Percentiles rank a stretch among this genome's conserved stretches.
Evolutionary conservation across 78 protist species (phyloP).

Genomic region (Parvularia atlantis): DNA sequence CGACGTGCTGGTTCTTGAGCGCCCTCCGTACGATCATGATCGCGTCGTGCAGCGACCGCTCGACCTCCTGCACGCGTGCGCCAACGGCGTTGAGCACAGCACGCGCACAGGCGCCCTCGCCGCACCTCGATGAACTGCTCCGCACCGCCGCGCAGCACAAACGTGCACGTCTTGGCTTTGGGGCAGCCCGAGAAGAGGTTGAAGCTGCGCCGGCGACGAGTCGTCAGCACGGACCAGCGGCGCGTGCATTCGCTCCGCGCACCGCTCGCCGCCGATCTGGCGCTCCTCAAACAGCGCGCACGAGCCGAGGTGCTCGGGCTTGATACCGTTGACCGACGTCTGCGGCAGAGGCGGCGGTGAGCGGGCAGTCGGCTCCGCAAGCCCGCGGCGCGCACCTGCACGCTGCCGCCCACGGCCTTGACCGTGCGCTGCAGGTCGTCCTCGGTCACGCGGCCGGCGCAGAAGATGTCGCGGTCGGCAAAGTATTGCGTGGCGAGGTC

Average conservation of each 20-base stretch:
- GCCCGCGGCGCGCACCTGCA: too few species aligned
- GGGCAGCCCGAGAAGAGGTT: conserved; percentile 91
- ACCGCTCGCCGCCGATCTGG: conserved; percentile 82
- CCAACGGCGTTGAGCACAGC: neutral
- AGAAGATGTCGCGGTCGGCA: conserved; percentile 97
- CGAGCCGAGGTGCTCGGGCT: conserved; percentile 66
- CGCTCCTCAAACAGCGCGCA: conserved; percentile 95
- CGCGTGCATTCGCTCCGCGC: too few species aligned
- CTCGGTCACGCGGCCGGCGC: conserved; percentile 98
- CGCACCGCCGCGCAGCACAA: conserved; percentile 98
- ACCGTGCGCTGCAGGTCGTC: conserved; percentile 87
- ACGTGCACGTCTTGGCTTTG: conserved; percentile 74
- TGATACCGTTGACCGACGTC: conserved; percentile 74
- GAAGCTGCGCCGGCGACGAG: too few species aligned
- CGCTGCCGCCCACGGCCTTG: conserved; percentile 69
- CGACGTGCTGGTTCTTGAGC: conserved; percentile 67
- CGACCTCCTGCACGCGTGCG: conserved; percentile 70
- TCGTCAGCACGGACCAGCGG: too few species aligned
- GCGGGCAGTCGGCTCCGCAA: neutral
- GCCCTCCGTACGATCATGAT: conserved; percentile 92
- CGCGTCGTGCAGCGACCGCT: conserved; percentile 98
- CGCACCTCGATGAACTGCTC: conserved; percentile 61
- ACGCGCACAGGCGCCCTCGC: neutral
- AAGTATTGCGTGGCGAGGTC: conserved; percentile 99
- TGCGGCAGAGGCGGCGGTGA: too few species aligned